Base-by-base conservation (phyloP, 2,329 filamentous ascomycete genomes). In the Talaromyces amestolkiae region DNA sequence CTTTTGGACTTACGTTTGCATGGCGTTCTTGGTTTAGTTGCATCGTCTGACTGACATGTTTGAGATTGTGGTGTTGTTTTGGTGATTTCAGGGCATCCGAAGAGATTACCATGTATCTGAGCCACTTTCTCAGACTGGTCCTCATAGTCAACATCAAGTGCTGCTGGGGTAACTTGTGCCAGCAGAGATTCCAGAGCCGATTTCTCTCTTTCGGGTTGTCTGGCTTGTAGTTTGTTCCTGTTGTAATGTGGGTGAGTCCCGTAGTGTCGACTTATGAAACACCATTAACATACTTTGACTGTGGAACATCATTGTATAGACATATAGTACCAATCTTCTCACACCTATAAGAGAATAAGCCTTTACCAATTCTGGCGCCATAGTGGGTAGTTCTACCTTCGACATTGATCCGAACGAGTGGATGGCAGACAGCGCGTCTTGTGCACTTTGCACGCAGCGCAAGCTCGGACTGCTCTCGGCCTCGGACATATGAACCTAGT, bases 391-490 rank as follows among this genome's bases (percentile, higher is more conserved):
- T 43, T 60, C 31, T 65, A 65, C 63, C 63, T 58, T 61, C 58
- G 63, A 41, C 63, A 65, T 19, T 56, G 58, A 24, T 37, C 35
- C 1, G 63, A 65, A 11, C 41, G 58, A 53, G 47, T 31, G 13
- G 63, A 61, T 31, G 63, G 37, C n/a, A 65, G 58, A 61, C 63
- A 65, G 31, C 63, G 63, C 13, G 63, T 61, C 58, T 65, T 65
- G 63, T 65, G 63, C 19, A 13, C 39, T 33, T 65, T 65, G 22
- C 63, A 65, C 22, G 63, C 47, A 41, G 41, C 27, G 33, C 63
- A 65, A 41, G 63, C 63, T 22, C 63, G 63, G n/a, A 22, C 47
- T 15, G 39, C 58, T 56, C 63, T 61, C n/a, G 63, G 63, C 31
- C 63, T 45, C 31, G 63, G 63, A 37, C 63, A 65, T 15, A 61